These are phyloP conservation scores for Aureobasidium sp. DNA, from an alignment of 2,329 filamentous ascomycete species.

Conservation along the genomic window DNA sequence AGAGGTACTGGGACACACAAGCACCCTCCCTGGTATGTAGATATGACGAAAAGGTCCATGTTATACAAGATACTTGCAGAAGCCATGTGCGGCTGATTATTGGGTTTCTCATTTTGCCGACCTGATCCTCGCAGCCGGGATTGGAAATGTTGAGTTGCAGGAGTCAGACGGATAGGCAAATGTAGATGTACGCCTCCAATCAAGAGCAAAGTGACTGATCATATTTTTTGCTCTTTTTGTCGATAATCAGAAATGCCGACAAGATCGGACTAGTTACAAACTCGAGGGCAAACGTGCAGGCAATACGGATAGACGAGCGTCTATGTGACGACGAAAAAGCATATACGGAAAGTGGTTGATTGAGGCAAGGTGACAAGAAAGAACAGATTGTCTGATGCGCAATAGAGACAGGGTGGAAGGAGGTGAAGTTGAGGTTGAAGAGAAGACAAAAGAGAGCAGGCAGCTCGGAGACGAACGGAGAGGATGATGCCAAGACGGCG, in stretches of 20 bases:
- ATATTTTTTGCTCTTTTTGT: not conserved
- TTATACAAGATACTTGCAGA: slow-evolving; percentile 14
- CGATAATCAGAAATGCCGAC: not conserved
- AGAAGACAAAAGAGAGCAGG: not conserved
- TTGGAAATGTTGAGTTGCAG: slow-evolving; percentile 6
- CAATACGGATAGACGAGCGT: not conserved
- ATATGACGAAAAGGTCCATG: not conserved
- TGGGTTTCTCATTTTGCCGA: not conserved
- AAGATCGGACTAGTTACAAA: not conserved
- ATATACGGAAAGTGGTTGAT: not conserved
- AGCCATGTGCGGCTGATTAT: slow-evolving; percentile 15
- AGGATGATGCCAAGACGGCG: slow-evolving; percentile 1
- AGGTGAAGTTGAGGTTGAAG: slow-evolving; percentile 14
- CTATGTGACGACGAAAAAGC: not conserved
- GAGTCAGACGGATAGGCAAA: slow-evolving; percentile 11
- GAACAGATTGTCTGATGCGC: not conserved
- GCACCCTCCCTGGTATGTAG: not conserved
- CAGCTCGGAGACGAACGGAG: slow-evolving; percentile 4
- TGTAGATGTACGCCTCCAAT: slow-evolving; percentile 4
- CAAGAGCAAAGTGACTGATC: slow-evolving; percentile 9
- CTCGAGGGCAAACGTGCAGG: not conserved
- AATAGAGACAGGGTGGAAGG: not conserved
- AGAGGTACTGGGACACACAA: not conserved
- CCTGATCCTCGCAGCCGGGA: not conserved
- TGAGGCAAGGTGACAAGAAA: not conserved